Conservation (phyloP, 2,329 filamentous ascomycete genomes). For the Ceratocystis smalleyi region DNA sequence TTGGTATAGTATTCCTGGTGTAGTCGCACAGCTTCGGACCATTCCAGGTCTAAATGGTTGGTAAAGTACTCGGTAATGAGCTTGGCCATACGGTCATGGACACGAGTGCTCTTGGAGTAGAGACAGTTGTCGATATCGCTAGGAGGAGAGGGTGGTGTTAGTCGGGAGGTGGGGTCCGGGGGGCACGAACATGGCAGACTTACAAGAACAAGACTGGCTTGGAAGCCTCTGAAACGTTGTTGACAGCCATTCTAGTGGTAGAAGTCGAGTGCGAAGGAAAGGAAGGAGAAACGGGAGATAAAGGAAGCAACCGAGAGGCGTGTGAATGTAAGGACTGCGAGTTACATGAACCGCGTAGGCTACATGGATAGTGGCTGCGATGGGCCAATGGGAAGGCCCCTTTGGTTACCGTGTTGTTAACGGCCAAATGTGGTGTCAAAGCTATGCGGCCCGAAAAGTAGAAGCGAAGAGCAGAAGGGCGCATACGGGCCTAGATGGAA, state of each 20-base stretch:
- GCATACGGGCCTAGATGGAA: neutral
- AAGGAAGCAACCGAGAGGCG: neutral
- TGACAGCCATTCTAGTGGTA: neutral
- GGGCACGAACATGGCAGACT: conserved; percentile 13
- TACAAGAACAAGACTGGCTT: conserved; percentile 33
- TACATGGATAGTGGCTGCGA: neutral
- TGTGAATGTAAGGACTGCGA: neutral
- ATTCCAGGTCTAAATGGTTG: conserved; percentile 55
- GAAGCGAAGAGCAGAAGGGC: neutral
- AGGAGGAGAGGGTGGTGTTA: conserved; percentile 20
- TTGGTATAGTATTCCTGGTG: conserved; percentile 88
- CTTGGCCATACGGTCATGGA: conserved; percentile 76
- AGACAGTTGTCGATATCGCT: conserved; percentile 99
- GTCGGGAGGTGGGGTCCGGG: too few relatives aligned
- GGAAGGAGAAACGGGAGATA: neutral
- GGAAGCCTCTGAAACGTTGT: conserved; percentile 15
- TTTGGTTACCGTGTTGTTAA: neutral
- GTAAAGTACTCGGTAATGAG: conserved; percentile 55
- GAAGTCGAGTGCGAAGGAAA: neutral
- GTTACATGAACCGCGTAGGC: neutral
- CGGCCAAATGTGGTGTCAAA: neutral
- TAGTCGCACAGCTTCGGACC: conserved; percentile 67
- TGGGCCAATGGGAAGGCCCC: neutral
- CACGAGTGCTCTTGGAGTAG: conserved; percentile 71
- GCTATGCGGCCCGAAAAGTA: neutral